A percentile compares a stretch with the other conserved stretches of the same genome.
These are phyloP conservation scores for Camellia oleifera DNA, from an alignment of 179 eudicot genomes.

Conservation along the genomic window DNA sequence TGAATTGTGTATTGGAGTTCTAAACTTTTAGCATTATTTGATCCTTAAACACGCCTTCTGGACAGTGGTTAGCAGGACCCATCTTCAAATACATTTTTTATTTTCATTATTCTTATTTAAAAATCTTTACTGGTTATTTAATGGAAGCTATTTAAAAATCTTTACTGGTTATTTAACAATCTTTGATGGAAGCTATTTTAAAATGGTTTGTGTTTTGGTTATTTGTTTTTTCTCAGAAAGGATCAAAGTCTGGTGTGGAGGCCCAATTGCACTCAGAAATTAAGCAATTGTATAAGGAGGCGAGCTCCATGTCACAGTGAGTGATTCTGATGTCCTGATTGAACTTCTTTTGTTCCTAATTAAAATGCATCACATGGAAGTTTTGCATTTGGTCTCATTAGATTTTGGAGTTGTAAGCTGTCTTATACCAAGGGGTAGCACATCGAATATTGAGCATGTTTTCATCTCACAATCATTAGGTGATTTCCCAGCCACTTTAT, in stretches of 20 bases:
- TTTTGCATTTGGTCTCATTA: background rate
- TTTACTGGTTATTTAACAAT: background rate
- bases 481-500: too few species aligned
- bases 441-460: background rate
- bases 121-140: background rate
- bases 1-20: too few species aligned
- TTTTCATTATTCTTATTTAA: background rate
- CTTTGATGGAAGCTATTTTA: too few species aligned
- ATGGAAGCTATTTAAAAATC: background rate
- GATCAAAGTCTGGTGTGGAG: conserved; percentile 42
- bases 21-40: too few species aligned
- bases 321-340: conserved; percentile 22
- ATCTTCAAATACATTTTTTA: background rate
- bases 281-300: conserved; percentile 80
- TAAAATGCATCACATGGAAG: background rate
- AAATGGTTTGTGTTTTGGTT: background rate
- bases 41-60: too few species aligned
- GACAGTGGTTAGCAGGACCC: too few species aligned
- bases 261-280: conserved; percentile 62
- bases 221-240: conserved; percentile 32
- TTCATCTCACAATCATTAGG: too few species aligned
- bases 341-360: background rate
- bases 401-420: background rate
- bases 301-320: conserved; percentile 72
- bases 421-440: background rate